Evolutionary conservation across 2,329 filamentous ascomycete species (phyloP), one percentile per base, ranked within the genome.

Genomic region (Magnaporthiopsis poae): DNA sequence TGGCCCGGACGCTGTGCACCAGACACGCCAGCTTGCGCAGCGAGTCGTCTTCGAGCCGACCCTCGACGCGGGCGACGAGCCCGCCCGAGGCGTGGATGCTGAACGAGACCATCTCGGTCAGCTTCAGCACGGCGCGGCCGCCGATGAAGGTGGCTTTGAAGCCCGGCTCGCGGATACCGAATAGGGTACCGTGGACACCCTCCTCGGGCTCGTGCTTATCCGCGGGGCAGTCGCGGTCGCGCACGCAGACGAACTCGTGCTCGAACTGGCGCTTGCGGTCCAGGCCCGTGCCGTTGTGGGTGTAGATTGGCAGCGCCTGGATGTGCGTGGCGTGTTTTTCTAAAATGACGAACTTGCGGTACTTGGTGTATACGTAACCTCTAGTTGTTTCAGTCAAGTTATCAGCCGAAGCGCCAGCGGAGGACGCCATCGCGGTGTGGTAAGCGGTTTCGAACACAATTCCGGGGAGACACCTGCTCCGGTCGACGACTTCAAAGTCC

Each of bases 171-270:
- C n/a, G 29, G 27, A 15, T 9, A 46, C 63, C 52, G 4, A 64
- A 64, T 1, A 64, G 21, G 13, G 46, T 21, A 2, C 63, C 63
- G 63, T 64, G 35, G 5, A 64, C 63, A 2, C 46, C 46, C 29
- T 56, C 63, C 29, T 64, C 33, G 5, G 63, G 27, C 29, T 46
- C 39, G 2, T 27, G 18, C 18, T 15, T 25, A 9, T 2, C 12
- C 8, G 8, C 18, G 25, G 15, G 7, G 5, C n/a, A 18, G 5
- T 56, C 46, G n/a, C 63, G 63, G 63, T 64, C 63, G 27, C 52
- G 31, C 29, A 64, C 27, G 46, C 59, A 46, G 8, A 64, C 59
- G 29, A 56, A 64, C 35, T 64, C 63, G 25, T 31, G 63, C 63
- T 64, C 46, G 29, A 29, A 29, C 29, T 46, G 33, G 18, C 46